Evolutionary conservation across 148 eudicot genomes (phyloP), one percentile per base, ranked within the genome.

Genomic region (Rhododendron henanense): DNA sequence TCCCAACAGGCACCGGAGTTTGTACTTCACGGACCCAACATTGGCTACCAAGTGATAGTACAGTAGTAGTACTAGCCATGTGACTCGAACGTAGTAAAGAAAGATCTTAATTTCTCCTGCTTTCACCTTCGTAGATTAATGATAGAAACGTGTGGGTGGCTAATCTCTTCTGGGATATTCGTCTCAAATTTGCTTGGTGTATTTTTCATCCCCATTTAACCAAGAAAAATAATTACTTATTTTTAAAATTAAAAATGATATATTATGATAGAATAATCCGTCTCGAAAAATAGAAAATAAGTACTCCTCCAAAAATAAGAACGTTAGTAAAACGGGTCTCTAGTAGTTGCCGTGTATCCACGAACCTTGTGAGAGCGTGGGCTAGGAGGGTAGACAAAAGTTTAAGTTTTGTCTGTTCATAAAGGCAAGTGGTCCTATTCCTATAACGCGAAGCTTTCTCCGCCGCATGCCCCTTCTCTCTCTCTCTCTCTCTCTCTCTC

Each of bases 381-480:
- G 76, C 76, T 13, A 13, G 33, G 7, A 31, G 76, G 35, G 2
- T 14, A 31, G 39, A 71, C 41, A 67, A 31, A 71, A 71, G 41
- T 71, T 71, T 31, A 71, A 28, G 37, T 31, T 71, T 71, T 71
- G 76, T 71, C 76, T 71, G 39, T 28, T 71, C 14, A 31, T 71
- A 71, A 71, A 71, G 76, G 76, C 39, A 71, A n/a, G 76, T 71
- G 76, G 76, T 71, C 76, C 76, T 31, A 31, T 71, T 71, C 76
- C 76, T 31, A 31, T 71, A 31, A 71, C 39, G 39, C 76, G 39
- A 71, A 71, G 76, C 76, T 71, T 71, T 71, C 76, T 71, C 76
- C 76, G 76, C 76, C 76, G 18, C 76, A 28, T 71, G 41, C 7
- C 76, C 7, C 31, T 7, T 25, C 37, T 67, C 37, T 28, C 74